These are phyloP conservation scores for Aspergillus candidus DNA, from an alignment of 2,329 filamentous ascomycete species.

Conservation along the genomic window DNA sequence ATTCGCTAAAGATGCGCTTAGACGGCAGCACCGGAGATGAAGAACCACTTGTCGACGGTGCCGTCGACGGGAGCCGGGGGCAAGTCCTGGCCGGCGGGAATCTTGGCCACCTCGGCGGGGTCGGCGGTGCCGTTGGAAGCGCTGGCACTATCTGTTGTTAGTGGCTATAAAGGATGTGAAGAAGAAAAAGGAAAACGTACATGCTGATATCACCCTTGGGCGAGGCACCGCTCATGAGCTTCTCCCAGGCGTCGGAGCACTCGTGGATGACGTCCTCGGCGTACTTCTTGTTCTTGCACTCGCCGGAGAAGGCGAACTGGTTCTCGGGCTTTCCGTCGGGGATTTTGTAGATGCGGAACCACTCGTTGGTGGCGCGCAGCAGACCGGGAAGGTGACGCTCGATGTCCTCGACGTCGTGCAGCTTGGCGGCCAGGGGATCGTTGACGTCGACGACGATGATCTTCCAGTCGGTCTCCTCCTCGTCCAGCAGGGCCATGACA, in stretches of 20 bases:
- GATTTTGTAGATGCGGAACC: constrained; percentile 99
- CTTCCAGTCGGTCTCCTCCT: constrained; percentile 99
- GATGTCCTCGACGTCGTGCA: constrained; percentile 98
- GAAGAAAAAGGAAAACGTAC: constrained; percentile 51
- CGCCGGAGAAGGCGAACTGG: constrained; percentile 99
- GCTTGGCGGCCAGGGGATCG: constrained; percentile 90
- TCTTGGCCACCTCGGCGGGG: constrained; percentile 63
- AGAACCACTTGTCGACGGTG: constrained; percentile 99
- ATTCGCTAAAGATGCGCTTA: constrained; percentile 42
- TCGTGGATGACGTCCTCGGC: constrained; percentile 93
- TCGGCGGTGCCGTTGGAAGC: constrained; percentile 64
- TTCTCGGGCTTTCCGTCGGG: constrained; percentile 99
- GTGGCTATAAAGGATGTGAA: background rate
- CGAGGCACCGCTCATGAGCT: constrained; percentile 86
- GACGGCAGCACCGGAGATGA: constrained; percentile 93
- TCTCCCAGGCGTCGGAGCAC: constrained; percentile 96
- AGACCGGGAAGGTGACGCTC: constrained; percentile 97
- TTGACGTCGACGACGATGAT: constrained; percentile 99
- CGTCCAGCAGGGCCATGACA: constrained; percentile 97
- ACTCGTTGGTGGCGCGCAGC: constrained; percentile 96
- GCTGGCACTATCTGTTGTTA: constrained; percentile 60
- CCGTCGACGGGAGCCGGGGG: constrained; percentile 82
- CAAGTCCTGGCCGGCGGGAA: constrained; percentile 75
- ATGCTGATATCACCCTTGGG: constrained; percentile 69
- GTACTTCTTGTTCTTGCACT: constrained; percentile 99